Conservation (phyloP, 2,329 filamentous ascomycete species). For the Fusarium nanum region DNA sequence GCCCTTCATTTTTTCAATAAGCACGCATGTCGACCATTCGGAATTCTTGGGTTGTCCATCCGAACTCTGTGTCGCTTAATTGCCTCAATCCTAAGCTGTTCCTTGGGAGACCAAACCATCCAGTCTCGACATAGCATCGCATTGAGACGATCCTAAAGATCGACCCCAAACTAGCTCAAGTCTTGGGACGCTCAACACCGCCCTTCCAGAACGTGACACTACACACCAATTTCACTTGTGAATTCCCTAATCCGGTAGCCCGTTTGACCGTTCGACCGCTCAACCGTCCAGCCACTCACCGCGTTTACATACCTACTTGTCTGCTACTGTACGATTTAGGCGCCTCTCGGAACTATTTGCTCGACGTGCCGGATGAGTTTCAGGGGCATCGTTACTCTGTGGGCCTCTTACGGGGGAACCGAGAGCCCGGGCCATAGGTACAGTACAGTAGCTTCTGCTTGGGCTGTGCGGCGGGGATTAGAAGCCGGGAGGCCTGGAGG, state of each 20-base stretch:
- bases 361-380: constrained; percentile 15
- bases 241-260: constrained; percentile 33
- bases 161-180: constrained; percentile 16
- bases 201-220: constrained; percentile 39
- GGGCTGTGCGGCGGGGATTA: constrained; percentile 10
- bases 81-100: constrained; percentile 13
- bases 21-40: constrained; percentile 2
- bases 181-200: constrained; percentile 25
- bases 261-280: constrained; percentile 18
- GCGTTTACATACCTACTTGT: background rate
- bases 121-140: constrained; percentile 4
- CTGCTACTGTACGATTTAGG: background rate
- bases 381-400: constrained; percentile 21
- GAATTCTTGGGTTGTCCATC: background rate
- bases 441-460: constrained; percentile 9
- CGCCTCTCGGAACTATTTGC: constrained; percentile 4
- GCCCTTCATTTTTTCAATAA: constrained; percentile 17
- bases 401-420: constrained; percentile 31
- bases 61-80: constrained; percentile 6
- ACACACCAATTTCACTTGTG: constrained; percentile 5
- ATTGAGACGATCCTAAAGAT: constrained; percentile 29
- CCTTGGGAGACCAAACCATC: background rate
- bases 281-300: constrained; percentile 24
- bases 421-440: constrained; percentile 22
- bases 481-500: constrained; percentile 9